Conservation (phyloP, 2,329 filamentous ascomycete species). For the Cordyceps farinosa region DNA sequence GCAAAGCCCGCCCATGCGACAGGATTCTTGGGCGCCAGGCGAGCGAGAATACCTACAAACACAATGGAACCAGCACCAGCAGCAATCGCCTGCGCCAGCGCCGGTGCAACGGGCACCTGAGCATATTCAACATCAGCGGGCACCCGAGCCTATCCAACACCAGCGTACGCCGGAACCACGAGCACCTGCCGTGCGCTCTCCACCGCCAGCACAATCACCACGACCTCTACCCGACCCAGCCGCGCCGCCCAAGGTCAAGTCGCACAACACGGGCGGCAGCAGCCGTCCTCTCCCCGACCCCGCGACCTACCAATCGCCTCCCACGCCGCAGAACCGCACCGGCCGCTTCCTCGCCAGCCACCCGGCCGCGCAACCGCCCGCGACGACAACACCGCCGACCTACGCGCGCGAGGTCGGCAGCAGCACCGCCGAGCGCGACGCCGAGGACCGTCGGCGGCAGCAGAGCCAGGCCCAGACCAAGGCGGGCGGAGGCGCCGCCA, state of each 20-base stretch:
- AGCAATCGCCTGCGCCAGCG: slow-evolving; percentile 24
- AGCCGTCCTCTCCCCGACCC: slow-evolving; percentile 54
- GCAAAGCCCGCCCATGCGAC: slow-evolving; percentile 46
- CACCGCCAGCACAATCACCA: slow-evolving; percentile 29
- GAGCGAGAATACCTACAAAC: slow-evolving; percentile 62
- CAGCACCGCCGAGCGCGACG: slow-evolving; percentile 58
- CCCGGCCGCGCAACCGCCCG: slow-evolving; percentile 42
- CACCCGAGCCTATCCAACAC: slow-evolving; percentile 18
- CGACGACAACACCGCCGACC: slow-evolving; percentile 38
- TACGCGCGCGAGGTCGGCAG: slow-evolving; percentile 54
- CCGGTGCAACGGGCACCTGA: slow-evolving; percentile 26
- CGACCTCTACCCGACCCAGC: slow-evolving; percentile 44
- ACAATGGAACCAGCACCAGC: slow-evolving; percentile 45
- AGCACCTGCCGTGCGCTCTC: slow-evolving; percentile 18
- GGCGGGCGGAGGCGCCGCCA: slow-evolving; percentile 60
- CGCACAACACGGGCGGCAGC: slow-evolving; percentile 36
- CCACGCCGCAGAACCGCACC: slow-evolving; percentile 44
- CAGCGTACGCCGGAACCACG: slow-evolving; percentile 12
- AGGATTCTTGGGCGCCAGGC: slow-evolving; percentile 61
- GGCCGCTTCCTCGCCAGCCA: slow-evolving; percentile 56
- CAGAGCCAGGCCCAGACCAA: slow-evolving; percentile 59
- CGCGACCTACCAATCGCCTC: slow-evolving; percentile 29
- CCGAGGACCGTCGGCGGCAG: slow-evolving; percentile 57
- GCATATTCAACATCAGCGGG: slow-evolving; percentile 23
- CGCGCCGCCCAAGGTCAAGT: slow-evolving; percentile 30